A percentile compares a stretch with the other conserved stretches of the same genome.
Evolutionary conservation across 345 rosid species (phyloP).

Genomic region (Eucalyptus urophylla): DNA sequence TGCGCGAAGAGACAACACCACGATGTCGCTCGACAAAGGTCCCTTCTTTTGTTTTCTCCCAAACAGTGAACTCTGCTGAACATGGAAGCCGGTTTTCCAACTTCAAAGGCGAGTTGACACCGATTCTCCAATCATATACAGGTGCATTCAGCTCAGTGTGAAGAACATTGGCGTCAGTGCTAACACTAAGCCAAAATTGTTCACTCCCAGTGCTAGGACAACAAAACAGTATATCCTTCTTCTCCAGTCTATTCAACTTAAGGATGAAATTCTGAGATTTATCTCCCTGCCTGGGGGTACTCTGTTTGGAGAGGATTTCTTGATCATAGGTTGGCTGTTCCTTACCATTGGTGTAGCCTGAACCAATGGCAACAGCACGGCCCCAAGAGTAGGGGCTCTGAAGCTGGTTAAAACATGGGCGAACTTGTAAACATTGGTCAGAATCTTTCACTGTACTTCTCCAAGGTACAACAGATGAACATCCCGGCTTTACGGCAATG

Average conservation of each 20-base stretch:
- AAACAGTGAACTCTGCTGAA: constrained; percentile 70
- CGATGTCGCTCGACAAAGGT: constrained; percentile 46
- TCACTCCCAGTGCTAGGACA: constrained; percentile 51
- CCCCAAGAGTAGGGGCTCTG: constrained; percentile 67
- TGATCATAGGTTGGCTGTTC: constrained; percentile 69
- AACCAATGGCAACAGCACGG: constrained; percentile 33
- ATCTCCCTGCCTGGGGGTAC: constrained; percentile 44
- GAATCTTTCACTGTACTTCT: constrained; percentile 56
- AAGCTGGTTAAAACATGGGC: constrained; percentile 47
- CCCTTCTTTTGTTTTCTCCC: constrained; percentile 80
- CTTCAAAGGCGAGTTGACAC: constrained; percentile 77
- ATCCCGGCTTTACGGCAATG: constrained; percentile 46
- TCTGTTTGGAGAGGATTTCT: constrained; percentile 50
- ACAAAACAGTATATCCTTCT: constrained; percentile 76
- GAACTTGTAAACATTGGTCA: constrained; percentile 56
- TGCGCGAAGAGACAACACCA: constrained; percentile 55
- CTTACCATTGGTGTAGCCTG: constrained; percentile 45
- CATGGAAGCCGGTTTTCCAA: constrained; percentile 95
- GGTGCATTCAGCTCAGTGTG: constrained; percentile 86
- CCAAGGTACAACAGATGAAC: constrained; percentile 81
- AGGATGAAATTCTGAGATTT: constrained; percentile 36
- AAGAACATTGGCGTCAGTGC: constrained; percentile 87
- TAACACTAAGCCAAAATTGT: constrained; percentile 80
- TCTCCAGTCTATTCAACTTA: constrained; percentile 70
- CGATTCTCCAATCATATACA: constrained; percentile 94